A percentile compares a stretch with the other conserved stretches of the same genome.
Evolutionary conservation across 2,329 filamentous ascomycete species (phyloP).

Genomic region (Capronia coronata): DNA sequence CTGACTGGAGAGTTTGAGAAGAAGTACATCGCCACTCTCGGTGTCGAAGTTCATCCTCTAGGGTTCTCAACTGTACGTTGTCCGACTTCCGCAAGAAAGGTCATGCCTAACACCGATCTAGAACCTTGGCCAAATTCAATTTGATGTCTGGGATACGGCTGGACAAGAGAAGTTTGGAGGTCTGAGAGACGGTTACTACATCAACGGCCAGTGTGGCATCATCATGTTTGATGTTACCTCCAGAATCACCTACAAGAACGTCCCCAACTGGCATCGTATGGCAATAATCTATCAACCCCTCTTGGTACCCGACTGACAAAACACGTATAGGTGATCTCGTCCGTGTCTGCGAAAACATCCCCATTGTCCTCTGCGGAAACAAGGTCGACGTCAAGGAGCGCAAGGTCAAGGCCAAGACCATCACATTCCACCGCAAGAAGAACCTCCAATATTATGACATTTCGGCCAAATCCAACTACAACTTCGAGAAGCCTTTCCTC

Average conservation of each 20-base stretch:
- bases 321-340: slow-evolving; percentile 75
- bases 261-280: slow-evolving; percentile 99
- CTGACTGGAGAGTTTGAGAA: slow-evolving; percentile 99
- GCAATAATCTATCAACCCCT: slow-evolving; percentile 29
- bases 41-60: slow-evolving; percentile 98
- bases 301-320: slow-evolving; percentile 13
- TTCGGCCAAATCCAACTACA: slow-evolving; percentile 99
- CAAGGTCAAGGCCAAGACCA: slow-evolving; percentile 99
- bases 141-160: slow-evolving; percentile 98
- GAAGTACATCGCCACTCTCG: slow-evolving; percentile 99
- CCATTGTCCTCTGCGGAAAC: slow-evolving; percentile 96
- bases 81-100: slow-evolving; percentile 21
- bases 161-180: slow-evolving; percentile 99
- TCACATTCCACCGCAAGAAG: slow-evolving; percentile 99
- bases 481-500: slow-evolving; percentile 99
- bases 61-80: slow-evolving; percentile 89
- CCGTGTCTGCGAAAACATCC: slow-evolving; percentile 98
- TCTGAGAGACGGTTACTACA: slow-evolving; percentile 99
- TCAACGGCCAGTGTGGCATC: slow-evolving; percentile 99
- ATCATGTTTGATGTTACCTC: slow-evolving; percentile 99
- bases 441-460: slow-evolving; percentile 99
- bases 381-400: slow-evolving; percentile 99
- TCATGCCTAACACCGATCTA: slow-evolving; percentile 32
- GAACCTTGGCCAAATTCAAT: slow-evolving; percentile 95
- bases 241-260: slow-evolving; percentile 99